Evolutionary conservation across 768 basidiomycete genomes (phyloP).

Genomic region (Hemileccinum rubropunctum): DNA sequence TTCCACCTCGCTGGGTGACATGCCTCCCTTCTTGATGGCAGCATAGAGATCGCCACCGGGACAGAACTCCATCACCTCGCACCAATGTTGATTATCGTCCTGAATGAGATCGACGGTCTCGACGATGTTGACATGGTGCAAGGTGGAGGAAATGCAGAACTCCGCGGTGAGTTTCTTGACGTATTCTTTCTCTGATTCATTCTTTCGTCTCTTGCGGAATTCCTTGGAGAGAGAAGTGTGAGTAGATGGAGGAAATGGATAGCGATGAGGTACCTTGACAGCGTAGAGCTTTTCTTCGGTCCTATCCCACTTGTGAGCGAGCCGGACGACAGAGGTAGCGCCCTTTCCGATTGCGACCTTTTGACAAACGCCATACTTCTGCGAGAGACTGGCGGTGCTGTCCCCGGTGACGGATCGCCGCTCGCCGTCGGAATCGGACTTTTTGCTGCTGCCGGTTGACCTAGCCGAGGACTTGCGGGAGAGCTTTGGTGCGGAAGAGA

Average conservation of each 20-base stretch:
- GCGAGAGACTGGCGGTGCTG: constrained; percentile 56
- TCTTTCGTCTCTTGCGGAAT: constrained; percentile 97
- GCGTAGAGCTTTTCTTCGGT: constrained; percentile 96
- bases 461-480: constrained; percentile 67
- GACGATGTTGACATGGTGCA: constrained; percentile 92
- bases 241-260: neutral
- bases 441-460: constrained; percentile 60
- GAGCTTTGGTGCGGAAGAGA: constrained; percentile 72
- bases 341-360: constrained; percentile 97
- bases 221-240: constrained; percentile 53
- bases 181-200: constrained; percentile 98
- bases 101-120: constrained; percentile 99
- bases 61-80: constrained; percentile 99
- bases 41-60: constrained; percentile 98
- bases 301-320: constrained; percentile 99
- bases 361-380: constrained; percentile 98
- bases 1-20: constrained; percentile 91
- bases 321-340: constrained; percentile 93
- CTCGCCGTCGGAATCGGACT: constrained; percentile 64
- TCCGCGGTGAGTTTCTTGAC: constrained; percentile 99
- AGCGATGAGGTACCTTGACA: constrained; percentile 67
- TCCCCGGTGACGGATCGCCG: constrained; percentile 47
- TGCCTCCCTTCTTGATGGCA: constrained; percentile 95
- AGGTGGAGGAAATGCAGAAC: constrained; percentile 96
- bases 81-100: constrained; percentile 95